phyloP scores from a whole-genome alignment of 2,329 filamentous ascomycete species.

The Alternaria sp. region DNA sequence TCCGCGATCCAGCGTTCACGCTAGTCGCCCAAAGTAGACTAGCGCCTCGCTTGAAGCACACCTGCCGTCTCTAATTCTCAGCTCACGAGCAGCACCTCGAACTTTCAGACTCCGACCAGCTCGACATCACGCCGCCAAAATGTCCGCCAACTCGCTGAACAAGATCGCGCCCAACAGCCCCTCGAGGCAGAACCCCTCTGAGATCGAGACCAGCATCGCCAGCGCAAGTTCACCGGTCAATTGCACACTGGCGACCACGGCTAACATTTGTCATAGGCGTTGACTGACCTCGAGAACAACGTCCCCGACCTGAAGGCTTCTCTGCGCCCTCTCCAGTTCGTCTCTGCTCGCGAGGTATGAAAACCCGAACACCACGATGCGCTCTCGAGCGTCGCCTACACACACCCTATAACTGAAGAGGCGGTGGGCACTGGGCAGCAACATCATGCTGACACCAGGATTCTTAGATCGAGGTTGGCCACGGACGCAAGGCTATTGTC shows the following conservation, averaged over 20 bases:
- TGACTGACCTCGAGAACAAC: slow-evolving; percentile 99
- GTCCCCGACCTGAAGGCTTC: slow-evolving; percentile 96
- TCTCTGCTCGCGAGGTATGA: slow-evolving; percentile 99
- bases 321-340: slow-evolving; percentile 97
- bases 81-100: slow-evolving; percentile 4
- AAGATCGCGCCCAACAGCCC: slow-evolving; percentile 99
- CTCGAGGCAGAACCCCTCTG: slow-evolving; percentile 92
- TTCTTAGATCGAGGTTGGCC: slow-evolving; percentile 97
- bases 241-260: slow-evolving; percentile 6
- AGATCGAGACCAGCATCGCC: slow-evolving; percentile 97
- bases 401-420: slow-evolving; percentile 52
- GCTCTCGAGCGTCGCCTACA: slow-evolving; percentile 36
- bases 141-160: slow-evolving; percentile 74
- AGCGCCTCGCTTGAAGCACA: slow-evolving; percentile 11
- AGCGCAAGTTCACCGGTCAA: slow-evolving; percentile 66
- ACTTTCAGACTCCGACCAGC: slow-evolving; percentile 34
- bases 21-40: neutral
- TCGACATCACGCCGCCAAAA: slow-evolving; percentile 56
- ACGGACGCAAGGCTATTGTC: slow-evolving; percentile 99
- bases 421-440: slow-evolving; percentile 63
- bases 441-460: slow-evolving; percentile 62
- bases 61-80: slow-evolving; percentile 2
- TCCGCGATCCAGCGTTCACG: neutral
- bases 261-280: slow-evolving; percentile 56
- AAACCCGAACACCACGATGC: slow-evolving; percentile 32